Conservation (phyloP, 2,329 filamentous ascomycete species). For the Pestalotiopsis fici region DNA sequence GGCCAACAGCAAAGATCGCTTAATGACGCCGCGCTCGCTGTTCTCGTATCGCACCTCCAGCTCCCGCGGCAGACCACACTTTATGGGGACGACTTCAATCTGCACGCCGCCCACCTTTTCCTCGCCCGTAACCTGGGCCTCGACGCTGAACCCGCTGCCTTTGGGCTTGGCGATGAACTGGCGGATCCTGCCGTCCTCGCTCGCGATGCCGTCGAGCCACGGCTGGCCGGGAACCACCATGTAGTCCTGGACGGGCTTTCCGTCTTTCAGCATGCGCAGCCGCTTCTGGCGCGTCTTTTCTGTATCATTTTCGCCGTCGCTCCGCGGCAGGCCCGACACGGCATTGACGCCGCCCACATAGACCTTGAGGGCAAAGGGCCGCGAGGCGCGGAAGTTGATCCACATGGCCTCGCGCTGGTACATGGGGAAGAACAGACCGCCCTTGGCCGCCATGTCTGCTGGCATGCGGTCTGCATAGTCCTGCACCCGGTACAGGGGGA, state of each 20-base stretch:
- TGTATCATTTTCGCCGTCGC: slow-evolving; percentile 16
- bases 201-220: slow-evolving; percentile 42
- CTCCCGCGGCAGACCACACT: background rate
- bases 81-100: slow-evolving; percentile 40
- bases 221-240: slow-evolving; percentile 35
- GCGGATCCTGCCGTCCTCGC: slow-evolving; percentile 35
- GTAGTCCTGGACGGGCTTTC: slow-evolving; percentile 24
- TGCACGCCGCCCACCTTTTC: slow-evolving; percentile 42
- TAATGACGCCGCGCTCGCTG: background rate
- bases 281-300: slow-evolving; percentile 15
- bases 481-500: slow-evolving; percentile 37
- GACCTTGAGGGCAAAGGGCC: slow-evolving; percentile 35
- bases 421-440: slow-evolving; percentile 48
- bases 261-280: background rate
- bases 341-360: slow-evolving; percentile 41
- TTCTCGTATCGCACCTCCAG: slow-evolving; percentile 5
- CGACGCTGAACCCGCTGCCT: slow-evolving; percentile 42
- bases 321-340: slow-evolving; percentile 33
- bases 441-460: slow-evolving; percentile 34
- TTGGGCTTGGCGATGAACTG: slow-evolving; percentile 50
- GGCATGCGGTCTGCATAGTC: slow-evolving; percentile 34
- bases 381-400: slow-evolving; percentile 29
- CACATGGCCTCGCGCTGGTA: slow-evolving; percentile 43
- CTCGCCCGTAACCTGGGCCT: slow-evolving; percentile 43
- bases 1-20: background rate